Conservation (phyloP, 2,329 filamentous ascomycete species). For the Emmonsia crescens region DNA sequence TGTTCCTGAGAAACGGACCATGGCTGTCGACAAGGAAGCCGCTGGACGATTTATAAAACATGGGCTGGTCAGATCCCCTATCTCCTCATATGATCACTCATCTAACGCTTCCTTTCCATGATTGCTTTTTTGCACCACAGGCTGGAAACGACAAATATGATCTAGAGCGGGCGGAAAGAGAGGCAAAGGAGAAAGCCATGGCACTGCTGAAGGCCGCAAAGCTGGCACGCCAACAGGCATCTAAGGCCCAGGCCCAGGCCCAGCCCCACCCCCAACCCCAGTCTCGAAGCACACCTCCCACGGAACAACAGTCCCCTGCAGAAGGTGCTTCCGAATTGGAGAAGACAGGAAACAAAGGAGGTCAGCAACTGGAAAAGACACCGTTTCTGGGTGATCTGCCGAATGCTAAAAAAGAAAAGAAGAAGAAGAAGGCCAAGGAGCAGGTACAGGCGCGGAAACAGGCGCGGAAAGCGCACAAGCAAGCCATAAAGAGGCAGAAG, state of each 20-base stretch:
- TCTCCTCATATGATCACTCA: not conserved
- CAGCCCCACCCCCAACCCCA: constrained; percentile 12
- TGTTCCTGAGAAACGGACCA: constrained; percentile 44
- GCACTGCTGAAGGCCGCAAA: constrained; percentile 39
- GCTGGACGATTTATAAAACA: constrained; percentile 73
- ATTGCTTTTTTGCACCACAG: constrained; percentile 15
- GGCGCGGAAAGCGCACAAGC: constrained; percentile 19
- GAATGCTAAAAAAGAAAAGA: constrained; percentile 15
- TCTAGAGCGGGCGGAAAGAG: constrained; percentile 38
- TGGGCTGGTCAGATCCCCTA: constrained; percentile 50
- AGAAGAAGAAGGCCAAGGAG: constrained; percentile 22
- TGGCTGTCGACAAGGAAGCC: constrained; percentile 61
- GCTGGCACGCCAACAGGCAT: constrained; percentile 27
- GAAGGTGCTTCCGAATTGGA: not conserved
- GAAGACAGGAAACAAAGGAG: not conserved
- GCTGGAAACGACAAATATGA: constrained; percentile 43
- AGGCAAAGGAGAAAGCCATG: constrained; percentile 41
- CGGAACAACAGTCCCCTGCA: not conserved
- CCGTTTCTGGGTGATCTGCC: not conserved
- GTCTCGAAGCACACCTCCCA: constrained; percentile 4
- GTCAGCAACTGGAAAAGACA: not conserved
- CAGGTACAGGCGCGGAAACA: constrained; percentile 17
- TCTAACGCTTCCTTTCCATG: constrained; percentile 8
- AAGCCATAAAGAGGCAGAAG: constrained; percentile 24
- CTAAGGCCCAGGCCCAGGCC: constrained; percentile 13